A percentile compares a stretch with the other conserved stretches of the same genome.
Conservation (phyloP, 2,329 filamentous ascomycete genomes). For the Zymoseptoria tritici region DNA sequence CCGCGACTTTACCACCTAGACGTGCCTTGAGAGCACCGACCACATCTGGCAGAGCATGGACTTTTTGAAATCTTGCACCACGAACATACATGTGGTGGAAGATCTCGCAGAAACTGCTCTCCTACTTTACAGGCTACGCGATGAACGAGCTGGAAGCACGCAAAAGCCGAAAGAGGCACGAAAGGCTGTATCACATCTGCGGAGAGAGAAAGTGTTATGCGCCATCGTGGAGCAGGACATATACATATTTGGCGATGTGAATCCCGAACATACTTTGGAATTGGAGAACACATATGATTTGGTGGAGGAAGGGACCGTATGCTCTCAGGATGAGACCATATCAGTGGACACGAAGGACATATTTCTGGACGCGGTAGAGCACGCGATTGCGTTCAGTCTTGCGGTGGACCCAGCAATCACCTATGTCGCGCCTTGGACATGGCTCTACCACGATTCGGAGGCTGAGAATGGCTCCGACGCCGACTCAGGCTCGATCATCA, state of each 20-base stretch:
- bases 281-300: slow-evolving; percentile 1
- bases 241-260: slow-evolving; percentile 12
- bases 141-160: neutral
- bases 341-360: slow-evolving; percentile 8
- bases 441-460: slow-evolving; percentile 7
- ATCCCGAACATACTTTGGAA: neutral
- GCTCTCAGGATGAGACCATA: neutral
- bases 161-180: slow-evolving; percentile 4
- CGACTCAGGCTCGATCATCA: slow-evolving; percentile 7
- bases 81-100: slow-evolving; percentile 26
- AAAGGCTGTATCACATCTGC: slow-evolving; percentile 5
- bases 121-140: slow-evolving; percentile 5
- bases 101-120: slow-evolving; percentile 10
- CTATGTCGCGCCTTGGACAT: slow-evolving; percentile 17
- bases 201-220: slow-evolving; percentile 17
- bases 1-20: slow-evolving; percentile 17
- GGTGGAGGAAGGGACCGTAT: slow-evolving; percentile 1
- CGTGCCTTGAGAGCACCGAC: slow-evolving; percentile 15
- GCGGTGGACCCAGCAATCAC: slow-evolving; percentile 5
- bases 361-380: slow-evolving; percentile 20
- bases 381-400: slow-evolving; percentile 12
- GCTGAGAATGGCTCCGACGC: neutral
- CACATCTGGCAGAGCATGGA: slow-evolving; percentile 23
- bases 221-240: slow-evolving; percentile 4
- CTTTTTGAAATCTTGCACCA: slow-evolving; percentile 28